Evolutionary conservation across 2,329 filamentous ascomycete genomes (phyloP).

Genomic region (Exophiala dermatitidis): DNA sequence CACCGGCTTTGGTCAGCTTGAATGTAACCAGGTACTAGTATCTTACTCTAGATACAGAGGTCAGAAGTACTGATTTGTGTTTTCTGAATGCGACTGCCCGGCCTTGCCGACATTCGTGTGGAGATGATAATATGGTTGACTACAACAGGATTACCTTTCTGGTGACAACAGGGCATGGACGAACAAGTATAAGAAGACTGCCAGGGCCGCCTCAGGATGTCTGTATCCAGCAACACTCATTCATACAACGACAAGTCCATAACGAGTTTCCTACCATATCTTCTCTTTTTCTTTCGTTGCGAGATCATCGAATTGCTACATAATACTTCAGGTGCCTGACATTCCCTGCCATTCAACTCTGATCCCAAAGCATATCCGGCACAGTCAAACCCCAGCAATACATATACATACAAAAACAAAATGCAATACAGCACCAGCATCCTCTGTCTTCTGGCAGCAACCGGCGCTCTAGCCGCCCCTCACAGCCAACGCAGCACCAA

Average conservation of each 20-base stretch:
- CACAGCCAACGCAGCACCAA: constrained; percentile 6
- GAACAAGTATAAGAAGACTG: not conserved
- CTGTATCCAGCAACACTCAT: not conserved
- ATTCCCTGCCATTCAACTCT: not conserved
- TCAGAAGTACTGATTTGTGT: not conserved
- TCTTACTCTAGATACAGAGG: not conserved
- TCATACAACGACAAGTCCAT: not conserved
- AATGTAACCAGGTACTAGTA: not conserved
- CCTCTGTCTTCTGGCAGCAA: constrained; percentile 18
- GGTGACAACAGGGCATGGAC: not conserved
- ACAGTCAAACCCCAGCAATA: not conserved
- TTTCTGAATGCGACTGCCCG: not conserved
- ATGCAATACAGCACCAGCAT: not conserved
- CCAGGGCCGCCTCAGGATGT: not conserved
- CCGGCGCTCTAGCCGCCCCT: constrained; percentile 20
- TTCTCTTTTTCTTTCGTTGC: not conserved
- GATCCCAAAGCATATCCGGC: not conserved
- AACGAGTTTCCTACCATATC: not conserved
- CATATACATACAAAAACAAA: not conserved
- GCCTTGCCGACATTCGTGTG: not conserved
- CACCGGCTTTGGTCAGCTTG: no score
- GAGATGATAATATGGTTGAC: not conserved
- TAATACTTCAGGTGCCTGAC: not conserved
- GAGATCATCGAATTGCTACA: no score
- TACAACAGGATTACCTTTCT: not conserved